Percentiles rank a stretch among this genome's conserved stretches.
phyloP scores from a whole-genome alignment of 768 basidiomycete genomes.

The Lyophyllum decastes region DNA sequence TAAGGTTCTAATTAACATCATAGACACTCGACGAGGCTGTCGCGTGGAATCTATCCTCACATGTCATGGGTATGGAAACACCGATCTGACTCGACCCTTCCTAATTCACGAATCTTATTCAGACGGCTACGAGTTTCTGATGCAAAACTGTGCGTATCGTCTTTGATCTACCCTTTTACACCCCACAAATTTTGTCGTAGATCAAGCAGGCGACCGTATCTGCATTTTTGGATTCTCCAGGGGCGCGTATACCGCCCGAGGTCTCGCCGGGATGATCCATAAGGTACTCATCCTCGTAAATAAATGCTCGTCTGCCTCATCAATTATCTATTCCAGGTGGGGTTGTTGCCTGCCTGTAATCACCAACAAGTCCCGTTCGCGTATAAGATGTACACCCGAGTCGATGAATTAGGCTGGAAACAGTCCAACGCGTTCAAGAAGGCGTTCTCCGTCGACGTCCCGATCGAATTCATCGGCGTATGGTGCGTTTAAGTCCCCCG shows the following conservation, averaged over 20 bases:
- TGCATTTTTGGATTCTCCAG: constrained; percentile 57
- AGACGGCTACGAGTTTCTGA: constrained; percentile 62
- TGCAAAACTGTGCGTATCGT: constrained; percentile 48
- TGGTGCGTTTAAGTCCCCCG: no score
- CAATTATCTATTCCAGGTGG: constrained; percentile 36
- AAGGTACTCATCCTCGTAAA: constrained; percentile 42
- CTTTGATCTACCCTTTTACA: background rate
- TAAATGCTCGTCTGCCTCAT: background rate
- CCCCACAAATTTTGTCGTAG: constrained; percentile 21
- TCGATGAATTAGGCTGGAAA: constrained; percentile 23
- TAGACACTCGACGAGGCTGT: constrained; percentile 43
- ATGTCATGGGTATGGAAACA: constrained; percentile 42
- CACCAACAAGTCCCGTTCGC: constrained; percentile 60
- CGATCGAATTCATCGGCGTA: constrained; percentile 51
- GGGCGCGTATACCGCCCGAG: constrained; percentile 55
- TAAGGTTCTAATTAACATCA: no score
- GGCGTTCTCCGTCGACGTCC: constrained; percentile 43
- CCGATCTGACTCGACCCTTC: background rate
- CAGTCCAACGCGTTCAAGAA: constrained; percentile 42
- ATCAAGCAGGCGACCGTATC: constrained; percentile 51
- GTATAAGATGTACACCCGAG: constrained; percentile 52
- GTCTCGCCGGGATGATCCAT: constrained; percentile 45
- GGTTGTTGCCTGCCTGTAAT: constrained; percentile 58
- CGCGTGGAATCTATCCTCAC: constrained; percentile 52
- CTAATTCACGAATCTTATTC: background rate